Evolutionary conservation across 2,329 filamentous ascomycete species (phyloP).

Genomic region (Penicillium janthinellum): DNA sequence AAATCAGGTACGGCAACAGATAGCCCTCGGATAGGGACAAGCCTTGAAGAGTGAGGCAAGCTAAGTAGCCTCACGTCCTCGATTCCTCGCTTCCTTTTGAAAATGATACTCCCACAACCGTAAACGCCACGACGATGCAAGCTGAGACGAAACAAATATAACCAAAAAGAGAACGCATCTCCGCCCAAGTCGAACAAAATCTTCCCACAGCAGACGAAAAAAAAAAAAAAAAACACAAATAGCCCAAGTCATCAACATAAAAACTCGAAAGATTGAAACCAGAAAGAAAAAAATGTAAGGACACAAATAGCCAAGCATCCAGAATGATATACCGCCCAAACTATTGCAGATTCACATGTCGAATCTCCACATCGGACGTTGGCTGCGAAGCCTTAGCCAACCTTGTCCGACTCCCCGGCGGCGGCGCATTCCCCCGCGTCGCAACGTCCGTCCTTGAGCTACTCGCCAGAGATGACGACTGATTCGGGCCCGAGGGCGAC

Average conservation of each 20-base stretch:
- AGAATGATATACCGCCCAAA: not conserved
- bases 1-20: not conserved
- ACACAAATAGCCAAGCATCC: not conserved
- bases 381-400: slow-evolving; percentile 26
- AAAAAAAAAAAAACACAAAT: not conserved
- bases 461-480: slow-evolving; percentile 25
- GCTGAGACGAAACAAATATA: not conserved
- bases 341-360: slow-evolving; percentile 26
- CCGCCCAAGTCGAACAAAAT: not conserved
- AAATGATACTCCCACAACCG: not conserved
- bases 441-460: slow-evolving; percentile 33
- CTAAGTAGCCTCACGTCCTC: not conserved
- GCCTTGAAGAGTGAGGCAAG: not conserved
- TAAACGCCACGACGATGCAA: not conserved
- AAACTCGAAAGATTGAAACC: not conserved
- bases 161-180: not conserved
- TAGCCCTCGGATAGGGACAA: not conserved
- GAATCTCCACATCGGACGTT: slow-evolving; percentile 27
- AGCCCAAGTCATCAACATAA: not conserved
- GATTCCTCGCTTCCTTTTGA: too few relatives aligned
- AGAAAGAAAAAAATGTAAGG: not conserved
- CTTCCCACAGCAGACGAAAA: not conserved
- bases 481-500: slow-evolving; percentile 15
- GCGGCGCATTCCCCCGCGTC: slow-evolving; percentile 9
- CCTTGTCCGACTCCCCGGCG: slow-evolving; percentile 21